Percentiles rank a stretch among this genome's conserved stretches.
phyloP scores from a whole-genome alignment of 2,329 filamentous ascomycete genomes.

The Botrytis paeoniae region DNA sequence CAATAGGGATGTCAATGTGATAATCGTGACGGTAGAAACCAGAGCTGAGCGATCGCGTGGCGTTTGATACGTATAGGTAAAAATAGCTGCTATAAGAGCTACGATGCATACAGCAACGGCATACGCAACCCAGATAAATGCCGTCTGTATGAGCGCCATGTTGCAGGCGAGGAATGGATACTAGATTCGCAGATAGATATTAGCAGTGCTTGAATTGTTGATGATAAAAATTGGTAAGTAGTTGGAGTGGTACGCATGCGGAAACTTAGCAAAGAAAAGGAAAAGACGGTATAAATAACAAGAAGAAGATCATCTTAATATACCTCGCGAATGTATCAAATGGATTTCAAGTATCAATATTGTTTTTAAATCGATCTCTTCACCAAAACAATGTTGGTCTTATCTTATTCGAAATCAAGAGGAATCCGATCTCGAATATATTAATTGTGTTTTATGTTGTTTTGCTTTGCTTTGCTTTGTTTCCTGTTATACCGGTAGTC shows the following conservation, averaged over 20 bases:
- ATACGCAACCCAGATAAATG: constrained; percentile 94
- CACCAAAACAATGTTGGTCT: background rate
- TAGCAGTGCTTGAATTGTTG: background rate
- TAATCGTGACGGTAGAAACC: constrained; percentile 79
- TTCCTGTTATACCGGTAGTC: background rate
- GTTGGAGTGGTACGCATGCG: constrained; percentile 2
- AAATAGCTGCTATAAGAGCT: constrained; percentile 74
- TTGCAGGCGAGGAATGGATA: constrained; percentile 17
- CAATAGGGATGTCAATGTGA: constrained; percentile 82
- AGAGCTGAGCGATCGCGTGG: constrained; percentile 79
- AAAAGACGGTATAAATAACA: background rate
- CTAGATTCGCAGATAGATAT: background rate
- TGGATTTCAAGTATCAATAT: background rate
- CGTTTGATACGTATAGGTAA: constrained; percentile 88
- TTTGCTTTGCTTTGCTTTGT: background rate
- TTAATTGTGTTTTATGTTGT: background rate
- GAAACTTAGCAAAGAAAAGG: background rate
- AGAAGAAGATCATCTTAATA: background rate
- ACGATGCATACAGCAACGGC: constrained; percentile 76
- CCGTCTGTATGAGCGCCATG: constrained; percentile 69
- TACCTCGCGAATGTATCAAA: background rate
- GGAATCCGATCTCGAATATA: background rate
- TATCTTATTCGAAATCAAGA: background rate
- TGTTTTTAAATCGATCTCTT: background rate
- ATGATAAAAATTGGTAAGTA: background rate